A percentile compares a stretch with the other conserved stretches of the same genome.
Conservation (phyloP, 2,329 filamentous ascomycete genomes). For the Penicillium sp. region DNA sequence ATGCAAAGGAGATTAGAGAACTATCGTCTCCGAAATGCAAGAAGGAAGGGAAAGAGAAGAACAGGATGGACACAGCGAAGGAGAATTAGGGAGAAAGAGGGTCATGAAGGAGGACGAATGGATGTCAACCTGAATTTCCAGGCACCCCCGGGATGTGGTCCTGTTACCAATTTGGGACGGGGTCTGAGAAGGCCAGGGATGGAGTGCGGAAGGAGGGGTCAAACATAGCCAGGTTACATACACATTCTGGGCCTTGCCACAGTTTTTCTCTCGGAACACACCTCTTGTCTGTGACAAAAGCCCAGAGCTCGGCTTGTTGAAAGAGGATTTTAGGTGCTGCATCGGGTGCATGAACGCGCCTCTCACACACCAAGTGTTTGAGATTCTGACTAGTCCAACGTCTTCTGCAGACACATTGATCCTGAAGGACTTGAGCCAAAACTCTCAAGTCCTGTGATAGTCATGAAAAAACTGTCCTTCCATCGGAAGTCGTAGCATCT, state of each 20-base stretch:
- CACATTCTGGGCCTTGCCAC: neutral
- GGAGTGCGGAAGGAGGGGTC: neutral
- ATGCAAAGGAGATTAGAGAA: slow-evolving; percentile 14
- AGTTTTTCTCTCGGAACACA: neutral
- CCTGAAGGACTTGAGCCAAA: neutral
- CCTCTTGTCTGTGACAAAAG: neutral
- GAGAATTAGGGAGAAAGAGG: slow-evolving; percentile 6
- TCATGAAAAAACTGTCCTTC: neutral
- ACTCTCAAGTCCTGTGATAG: neutral
- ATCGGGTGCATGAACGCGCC: slow-evolving; percentile 17
- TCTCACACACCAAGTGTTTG: slow-evolving; percentile 27
- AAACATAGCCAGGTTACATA: neutral
- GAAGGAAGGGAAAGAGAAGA: neutral
- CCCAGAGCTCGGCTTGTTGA: neutral
- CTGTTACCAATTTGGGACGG: slow-evolving; percentile 6
- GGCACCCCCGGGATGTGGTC: slow-evolving; percentile 13
- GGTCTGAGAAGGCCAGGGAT: neutral
- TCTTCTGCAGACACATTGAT: neutral
- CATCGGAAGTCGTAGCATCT: neutral
- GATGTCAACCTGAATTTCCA: slow-evolving; percentile 20
- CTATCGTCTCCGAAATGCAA: neutral
- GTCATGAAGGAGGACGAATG: neutral
- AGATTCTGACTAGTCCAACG: slow-evolving; percentile 22
- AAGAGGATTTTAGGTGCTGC: slow-evolving; percentile 13
- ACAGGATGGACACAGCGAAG: neutral